These are phyloP conservation scores for Aureobasidium sp. DNA, from an alignment of 2,329 filamentous ascomycete genomes.

Conservation along the genomic window DNA sequence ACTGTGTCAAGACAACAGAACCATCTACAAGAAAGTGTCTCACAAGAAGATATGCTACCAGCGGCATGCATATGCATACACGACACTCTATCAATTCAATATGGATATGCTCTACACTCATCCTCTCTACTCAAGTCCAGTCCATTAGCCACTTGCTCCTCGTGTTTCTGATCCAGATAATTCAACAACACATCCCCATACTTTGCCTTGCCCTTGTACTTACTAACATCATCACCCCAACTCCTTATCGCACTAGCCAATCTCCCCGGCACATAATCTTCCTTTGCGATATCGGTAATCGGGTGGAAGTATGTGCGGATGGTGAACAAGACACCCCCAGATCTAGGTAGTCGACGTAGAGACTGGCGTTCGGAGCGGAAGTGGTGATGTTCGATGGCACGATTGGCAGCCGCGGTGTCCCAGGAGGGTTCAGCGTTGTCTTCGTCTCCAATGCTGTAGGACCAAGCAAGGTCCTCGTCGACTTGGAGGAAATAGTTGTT, in stretches of 20 bases:
- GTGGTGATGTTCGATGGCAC: slow-evolving; percentile 63
- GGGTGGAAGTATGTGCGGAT: slow-evolving; percentile 76
- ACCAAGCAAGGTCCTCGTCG: slow-evolving; percentile 71
- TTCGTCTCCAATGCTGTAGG: slow-evolving; percentile 65
- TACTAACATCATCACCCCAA: slow-evolving; percentile 70
- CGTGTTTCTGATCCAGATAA: slow-evolving; percentile 67
- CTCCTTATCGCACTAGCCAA: slow-evolving; percentile 72
- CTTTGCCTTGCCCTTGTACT: slow-evolving; percentile 71
- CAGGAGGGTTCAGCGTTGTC: slow-evolving; percentile 59
- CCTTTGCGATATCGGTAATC: slow-evolving; percentile 58
- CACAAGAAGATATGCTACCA: neutral
- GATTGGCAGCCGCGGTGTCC: slow-evolving; percentile 69
- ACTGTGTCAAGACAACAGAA: neutral
- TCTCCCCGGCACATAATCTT: slow-evolving; percentile 70
- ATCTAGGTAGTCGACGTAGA: slow-evolving; percentile 42
- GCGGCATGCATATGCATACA: neutral
- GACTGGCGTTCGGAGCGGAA: slow-evolving; percentile 73
- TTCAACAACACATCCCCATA: slow-evolving; percentile 68
- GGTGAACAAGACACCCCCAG: slow-evolving; percentile 57
- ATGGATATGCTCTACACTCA: slow-evolving; percentile 57
- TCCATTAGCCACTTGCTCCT: slow-evolving; percentile 63
- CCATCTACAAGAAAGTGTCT: neutral
- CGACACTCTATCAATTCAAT: slow-evolving; percentile 22
- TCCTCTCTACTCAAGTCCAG: slow-evolving; percentile 57
- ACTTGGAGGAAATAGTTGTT: slow-evolving; percentile 90